Percentiles rank a stretch among this genome's conserved stretches.
Conservation (phyloP, 2,329 filamentous ascomycete genomes). For the Colletotrichum lentis region DNA sequence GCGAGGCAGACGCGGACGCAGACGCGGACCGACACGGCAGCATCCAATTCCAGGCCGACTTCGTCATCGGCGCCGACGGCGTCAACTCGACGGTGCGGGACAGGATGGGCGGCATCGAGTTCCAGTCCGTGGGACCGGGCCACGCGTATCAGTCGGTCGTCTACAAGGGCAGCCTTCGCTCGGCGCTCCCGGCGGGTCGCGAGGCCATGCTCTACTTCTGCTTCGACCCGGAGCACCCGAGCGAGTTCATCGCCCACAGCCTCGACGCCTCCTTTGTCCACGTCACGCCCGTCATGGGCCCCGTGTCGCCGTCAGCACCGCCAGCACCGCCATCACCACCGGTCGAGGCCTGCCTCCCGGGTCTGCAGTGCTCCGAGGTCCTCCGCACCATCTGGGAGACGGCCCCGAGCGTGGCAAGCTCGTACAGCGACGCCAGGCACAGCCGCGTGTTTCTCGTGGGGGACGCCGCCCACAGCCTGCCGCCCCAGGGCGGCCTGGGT, state of each 20-base stretch:
- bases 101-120: slow-evolving; percentile 24
- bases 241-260: slow-evolving; percentile 27
- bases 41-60: slow-evolving; percentile 16
- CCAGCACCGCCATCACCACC: not conserved
- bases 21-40: not conserved
- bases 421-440: slow-evolving; percentile 42
- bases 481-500: slow-evolving; percentile 64
- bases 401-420: slow-evolving; percentile 19
- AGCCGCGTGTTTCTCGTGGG: slow-evolving; percentile 53
- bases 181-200: slow-evolving; percentile 18
- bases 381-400: slow-evolving; percentile 33
- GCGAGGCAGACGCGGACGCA: not conserved
- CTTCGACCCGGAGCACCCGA: slow-evolving; percentile 29
- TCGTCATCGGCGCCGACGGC: slow-evolving; percentile 29
- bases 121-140: slow-evolving; percentile 17
- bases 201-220: slow-evolving; percentile 35
- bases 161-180: slow-evolving; percentile 27
- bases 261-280: slow-evolving; percentile 29
- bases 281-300: slow-evolving; percentile 22
- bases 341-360: slow-evolving; percentile 30
- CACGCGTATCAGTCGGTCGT: slow-evolving; percentile 29
- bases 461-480: slow-evolving; percentile 66
- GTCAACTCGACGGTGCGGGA: slow-evolving; percentile 25
- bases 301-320: not conserved
- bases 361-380: slow-evolving; percentile 18